Evolutionary conservation across 2,329 filamentous ascomycete species (phyloP).

Genomic region (Gaeumannomyces tritici): DNA sequence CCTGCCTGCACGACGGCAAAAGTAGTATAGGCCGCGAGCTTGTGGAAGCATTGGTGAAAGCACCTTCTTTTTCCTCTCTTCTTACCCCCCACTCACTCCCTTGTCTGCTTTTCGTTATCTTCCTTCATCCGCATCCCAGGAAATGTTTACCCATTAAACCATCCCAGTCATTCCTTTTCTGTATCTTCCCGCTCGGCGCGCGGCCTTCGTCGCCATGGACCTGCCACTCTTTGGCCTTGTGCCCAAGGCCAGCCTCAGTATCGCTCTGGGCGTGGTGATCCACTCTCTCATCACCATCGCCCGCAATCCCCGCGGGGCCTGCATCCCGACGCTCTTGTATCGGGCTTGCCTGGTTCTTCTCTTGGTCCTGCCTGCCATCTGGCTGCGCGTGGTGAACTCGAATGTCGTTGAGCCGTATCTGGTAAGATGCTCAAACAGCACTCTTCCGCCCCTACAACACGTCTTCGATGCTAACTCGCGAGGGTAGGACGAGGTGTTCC

Average conservation of each 20-base stretch:
- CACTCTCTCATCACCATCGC: neutral
- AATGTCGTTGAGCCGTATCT: slow-evolving; percentile 44
- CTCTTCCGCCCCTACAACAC: neutral
- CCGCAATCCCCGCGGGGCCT: neutral
- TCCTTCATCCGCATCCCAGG: neutral
- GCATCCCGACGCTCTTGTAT: neutral
- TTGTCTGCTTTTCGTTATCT: neutral
- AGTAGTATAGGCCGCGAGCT: neutral
- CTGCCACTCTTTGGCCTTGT: neutral
- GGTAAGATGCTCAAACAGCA: slow-evolving; percentile 21
- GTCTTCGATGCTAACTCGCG: slow-evolving; percentile 1
- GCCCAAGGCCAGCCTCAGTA: neutral
- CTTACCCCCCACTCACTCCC: neutral
- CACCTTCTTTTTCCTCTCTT: neutral
- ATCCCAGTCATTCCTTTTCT: neutral
- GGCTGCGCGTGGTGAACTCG: slow-evolving; percentile 27
- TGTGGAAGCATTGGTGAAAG: no score
- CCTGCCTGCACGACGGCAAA: neutral
- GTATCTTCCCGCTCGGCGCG: neutral
- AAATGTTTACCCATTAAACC: neutral
- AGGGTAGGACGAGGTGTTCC: slow-evolving; percentile 70
- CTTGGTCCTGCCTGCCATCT: slow-evolving; percentile 20
- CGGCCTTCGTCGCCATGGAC: neutral
- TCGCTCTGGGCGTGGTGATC: neutral
- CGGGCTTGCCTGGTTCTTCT: slow-evolving; percentile 7